phyloP scores from a whole-genome alignment of 225 moss, liverwort and hornwort genomes.

The Bryoerythrophyllum caledonicum region DNA sequence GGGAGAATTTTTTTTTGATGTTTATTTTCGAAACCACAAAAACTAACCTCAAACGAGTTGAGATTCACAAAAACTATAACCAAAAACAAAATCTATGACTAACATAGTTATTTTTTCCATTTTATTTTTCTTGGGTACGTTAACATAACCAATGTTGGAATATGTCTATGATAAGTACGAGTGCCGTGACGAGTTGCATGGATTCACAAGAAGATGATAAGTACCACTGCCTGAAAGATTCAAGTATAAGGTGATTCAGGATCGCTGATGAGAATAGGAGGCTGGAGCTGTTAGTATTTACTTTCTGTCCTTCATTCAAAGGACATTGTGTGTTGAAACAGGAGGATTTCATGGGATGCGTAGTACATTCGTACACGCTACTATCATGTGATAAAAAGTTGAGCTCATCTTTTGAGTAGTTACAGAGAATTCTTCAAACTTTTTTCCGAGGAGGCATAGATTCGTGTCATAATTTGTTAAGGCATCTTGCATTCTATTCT shows the following conservation, averaged over 20 bases:
- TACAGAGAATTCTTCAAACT: too few relatives aligned
- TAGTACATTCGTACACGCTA: not conserved
- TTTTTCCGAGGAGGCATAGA: too few relatives aligned
- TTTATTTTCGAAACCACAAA: too few relatives aligned
- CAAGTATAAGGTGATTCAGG: not conserved
- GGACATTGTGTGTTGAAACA: conserved; percentile 5
- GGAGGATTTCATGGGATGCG: not conserved
- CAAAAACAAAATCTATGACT: too few relatives aligned
- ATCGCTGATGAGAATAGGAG: not conserved
- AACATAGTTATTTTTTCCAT: too few relatives aligned
- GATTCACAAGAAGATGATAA: not conserved
- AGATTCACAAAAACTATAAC: too few relatives aligned
- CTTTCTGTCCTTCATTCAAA: conserved; percentile 4
- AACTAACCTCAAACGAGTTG: too few relatives aligned
- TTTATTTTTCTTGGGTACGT: too few relatives aligned
- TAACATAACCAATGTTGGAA: not conserved
- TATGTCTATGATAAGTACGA: not conserved
- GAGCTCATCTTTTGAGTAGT: too few relatives aligned
- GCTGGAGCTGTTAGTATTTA: conserved; percentile 2
- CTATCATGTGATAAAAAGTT: not conserved
- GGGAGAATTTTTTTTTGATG: too few relatives aligned
- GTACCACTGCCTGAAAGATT: conserved; percentile 8
- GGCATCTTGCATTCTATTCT: not conserved
- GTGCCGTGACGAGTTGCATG: not conserved
- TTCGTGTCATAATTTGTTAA: not conserved